phyloP scores from a whole-genome alignment of 257 asterid genomes.

The Paulownia fortunei region DNA sequence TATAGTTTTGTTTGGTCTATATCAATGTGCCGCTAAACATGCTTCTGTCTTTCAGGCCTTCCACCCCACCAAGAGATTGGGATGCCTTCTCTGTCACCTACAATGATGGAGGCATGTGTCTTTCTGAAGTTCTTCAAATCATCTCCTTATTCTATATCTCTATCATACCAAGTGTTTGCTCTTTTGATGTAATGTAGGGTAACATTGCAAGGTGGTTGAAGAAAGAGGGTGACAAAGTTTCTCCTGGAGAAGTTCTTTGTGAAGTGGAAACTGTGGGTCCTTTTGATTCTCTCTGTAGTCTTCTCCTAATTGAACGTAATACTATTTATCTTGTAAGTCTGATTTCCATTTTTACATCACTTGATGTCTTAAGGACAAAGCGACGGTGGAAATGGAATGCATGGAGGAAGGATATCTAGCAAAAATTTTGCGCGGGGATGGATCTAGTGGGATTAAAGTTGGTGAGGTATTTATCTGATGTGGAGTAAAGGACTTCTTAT shows the following conservation, averaged over 20 bases:
- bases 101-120: constrained; percentile 89
- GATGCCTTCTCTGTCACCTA: constrained; percentile 99
- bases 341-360: constrained; percentile 3
- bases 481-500: background rate
- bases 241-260: constrained; percentile 98
- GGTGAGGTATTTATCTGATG: constrained; percentile 78
- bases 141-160: constrained; percentile 22
- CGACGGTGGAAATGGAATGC: constrained; percentile 99
- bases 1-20: constrained; percentile 12
- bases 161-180: constrained; percentile 26
- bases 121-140: constrained; percentile 25
- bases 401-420: constrained; percentile 99
- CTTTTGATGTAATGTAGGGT: constrained; percentile 63
- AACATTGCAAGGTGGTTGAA: constrained; percentile 97
- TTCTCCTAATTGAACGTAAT: constrained; percentile 21
- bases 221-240: constrained; percentile 96
- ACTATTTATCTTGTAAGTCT: constrained; percentile 29
- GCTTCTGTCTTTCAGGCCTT: constrained; percentile 63
- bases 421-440: constrained; percentile 85
- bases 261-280: constrained; percentile 97
- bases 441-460: constrained; percentile 93
- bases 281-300: constrained; percentile 26
- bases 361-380: constrained; percentile 74
- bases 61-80: constrained; percentile 98
- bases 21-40: constrained; percentile 29